Evolutionary conservation across 257 asterid species (phyloP).

Genomic region (Gynochthodes officinalis): DNA sequence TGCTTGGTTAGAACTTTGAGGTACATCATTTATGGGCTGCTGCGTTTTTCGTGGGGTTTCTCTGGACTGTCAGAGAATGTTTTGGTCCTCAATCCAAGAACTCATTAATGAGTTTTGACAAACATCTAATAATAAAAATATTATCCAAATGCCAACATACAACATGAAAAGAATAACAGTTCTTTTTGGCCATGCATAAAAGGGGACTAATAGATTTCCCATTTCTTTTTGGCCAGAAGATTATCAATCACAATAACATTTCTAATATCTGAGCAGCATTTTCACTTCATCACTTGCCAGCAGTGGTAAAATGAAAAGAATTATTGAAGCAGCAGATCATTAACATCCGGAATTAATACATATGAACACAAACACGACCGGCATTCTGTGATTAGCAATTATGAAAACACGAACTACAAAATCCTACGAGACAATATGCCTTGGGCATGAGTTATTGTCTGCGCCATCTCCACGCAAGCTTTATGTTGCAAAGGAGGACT

Average conservation of each 20-base stretch:
- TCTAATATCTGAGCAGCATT: too few relatives aligned
- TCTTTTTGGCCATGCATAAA: not conserved
- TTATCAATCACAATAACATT: too few relatives aligned
- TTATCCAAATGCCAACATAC: not conserved
- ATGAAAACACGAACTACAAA: slow-evolving; percentile 2
- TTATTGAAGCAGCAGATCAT: not conserved
- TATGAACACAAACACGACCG: not conserved
- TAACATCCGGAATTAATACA: not conserved
- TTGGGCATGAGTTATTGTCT: slow-evolving; percentile 13
- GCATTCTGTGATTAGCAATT: not conserved
- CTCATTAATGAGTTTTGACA: not conserved
- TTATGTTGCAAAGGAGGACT: slow-evolving; percentile 12
- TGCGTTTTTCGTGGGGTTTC: not conserved
- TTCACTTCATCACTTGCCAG: too few relatives aligned
- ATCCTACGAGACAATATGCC: slow-evolving; percentile 14
- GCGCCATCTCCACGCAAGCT: not conserved
- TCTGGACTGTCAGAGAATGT: slow-evolving; percentile 6
- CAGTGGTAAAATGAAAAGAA: too few relatives aligned
- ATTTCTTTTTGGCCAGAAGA: not conserved
- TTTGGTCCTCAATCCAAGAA: not conserved
- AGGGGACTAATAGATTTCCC: not conserved
- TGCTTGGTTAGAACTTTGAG: not conserved
- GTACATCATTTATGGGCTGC: not conserved
- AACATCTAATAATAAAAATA: not conserved
- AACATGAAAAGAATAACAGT: not conserved